Conservation (phyloP, 2,329 filamentous ascomycete species). For the Aspergillus eucalypticola region DNA sequence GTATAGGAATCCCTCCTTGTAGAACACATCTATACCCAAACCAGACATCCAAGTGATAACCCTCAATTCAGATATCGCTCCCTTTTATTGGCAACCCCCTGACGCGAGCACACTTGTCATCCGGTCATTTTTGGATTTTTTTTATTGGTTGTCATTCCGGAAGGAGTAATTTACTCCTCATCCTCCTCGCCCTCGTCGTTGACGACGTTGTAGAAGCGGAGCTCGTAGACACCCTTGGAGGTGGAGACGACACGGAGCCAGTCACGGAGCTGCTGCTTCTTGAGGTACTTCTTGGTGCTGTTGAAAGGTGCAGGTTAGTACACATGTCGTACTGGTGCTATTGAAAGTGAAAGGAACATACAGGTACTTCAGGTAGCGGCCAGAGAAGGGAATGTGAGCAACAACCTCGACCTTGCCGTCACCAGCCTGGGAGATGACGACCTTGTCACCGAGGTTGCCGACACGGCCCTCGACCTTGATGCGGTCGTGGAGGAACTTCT, state of each 20-base stretch:
- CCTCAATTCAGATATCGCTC: slow-evolving; percentile 7
- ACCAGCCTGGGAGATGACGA: slow-evolving; percentile 85
- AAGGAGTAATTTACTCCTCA: slow-evolving; percentile 74
- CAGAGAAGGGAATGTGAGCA: slow-evolving; percentile 96
- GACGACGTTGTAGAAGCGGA: slow-evolving; percentile 99
- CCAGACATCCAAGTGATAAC: slow-evolving; percentile 11
- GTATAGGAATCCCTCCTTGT: slow-evolving; percentile 10
- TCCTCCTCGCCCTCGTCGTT: slow-evolving; percentile 98
- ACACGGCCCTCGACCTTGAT: slow-evolving; percentile 99
- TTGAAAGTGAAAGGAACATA: slow-evolving; percentile 52
- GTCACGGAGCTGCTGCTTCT: slow-evolving; percentile 99
- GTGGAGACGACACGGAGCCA: slow-evolving; percentile 99
- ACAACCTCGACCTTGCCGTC: slow-evolving; percentile 99
- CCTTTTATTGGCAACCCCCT: slow-evolving; percentile 16
- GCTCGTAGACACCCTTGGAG: slow-evolving; percentile 97
- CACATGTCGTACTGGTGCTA: background rate
- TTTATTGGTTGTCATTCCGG: slow-evolving; percentile 25
- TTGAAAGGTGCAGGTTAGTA: background rate
- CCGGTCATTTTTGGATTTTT: slow-evolving; percentile 11
- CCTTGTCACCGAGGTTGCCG: slow-evolving; percentile 93
- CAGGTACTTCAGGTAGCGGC: slow-evolving; percentile 99
- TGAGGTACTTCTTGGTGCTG: slow-evolving; percentile 99
- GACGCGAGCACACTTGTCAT: slow-evolving; percentile 7
- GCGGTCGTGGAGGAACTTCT: slow-evolving; percentile 99
- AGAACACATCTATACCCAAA: slow-evolving; percentile 17